Evolutionary conservation across 2,329 filamentous ascomycete species (phyloP).

Genomic region (Pseudogymnoascus verrucosus): DNA sequence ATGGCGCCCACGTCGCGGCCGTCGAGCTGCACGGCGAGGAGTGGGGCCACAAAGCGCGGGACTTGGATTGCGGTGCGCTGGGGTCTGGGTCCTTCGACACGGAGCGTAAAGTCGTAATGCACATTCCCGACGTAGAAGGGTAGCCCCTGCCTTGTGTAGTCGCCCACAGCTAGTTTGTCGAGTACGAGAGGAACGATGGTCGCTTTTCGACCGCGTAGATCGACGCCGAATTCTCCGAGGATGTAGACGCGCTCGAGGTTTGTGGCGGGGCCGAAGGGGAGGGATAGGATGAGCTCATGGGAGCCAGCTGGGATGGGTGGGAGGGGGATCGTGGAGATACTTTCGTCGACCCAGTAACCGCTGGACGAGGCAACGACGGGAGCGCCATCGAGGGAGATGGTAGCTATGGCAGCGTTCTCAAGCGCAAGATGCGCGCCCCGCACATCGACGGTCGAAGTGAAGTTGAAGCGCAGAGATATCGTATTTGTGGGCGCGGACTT

Average conservation of each 20-base stretch:
- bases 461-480: conserved; percentile 22
- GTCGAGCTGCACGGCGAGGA: conserved; percentile 17
- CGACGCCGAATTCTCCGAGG: conserved; percentile 24
- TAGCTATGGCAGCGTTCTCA: conserved; percentile 20
- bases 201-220: conserved; percentile 12
- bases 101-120: conserved; percentile 18
- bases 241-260: conserved; percentile 28
- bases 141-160: conserved; percentile 22
- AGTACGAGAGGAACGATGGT: conserved; percentile 11
- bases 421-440: conserved; percentile 19
- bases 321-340: conserved; percentile 21
- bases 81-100: not conserved
- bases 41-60: conserved; percentile 21
- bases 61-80: conserved; percentile 11
- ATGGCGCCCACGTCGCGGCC: conserved; percentile 19
- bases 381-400: conserved; percentile 20
- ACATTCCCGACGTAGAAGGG: conserved; percentile 27
- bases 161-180: conserved; percentile 20
- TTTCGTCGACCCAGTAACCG: conserved; percentile 28
- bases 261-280: conserved; percentile 25
- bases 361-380: not conserved
- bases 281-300: conserved; percentile 20
- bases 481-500: conserved; percentile 13
- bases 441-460: conserved; percentile 19
- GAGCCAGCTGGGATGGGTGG: conserved; percentile 20